Conservation (phyloP, 495 filamentous ascomycete genomes). For the Penicillium flavigenum region DNA sequence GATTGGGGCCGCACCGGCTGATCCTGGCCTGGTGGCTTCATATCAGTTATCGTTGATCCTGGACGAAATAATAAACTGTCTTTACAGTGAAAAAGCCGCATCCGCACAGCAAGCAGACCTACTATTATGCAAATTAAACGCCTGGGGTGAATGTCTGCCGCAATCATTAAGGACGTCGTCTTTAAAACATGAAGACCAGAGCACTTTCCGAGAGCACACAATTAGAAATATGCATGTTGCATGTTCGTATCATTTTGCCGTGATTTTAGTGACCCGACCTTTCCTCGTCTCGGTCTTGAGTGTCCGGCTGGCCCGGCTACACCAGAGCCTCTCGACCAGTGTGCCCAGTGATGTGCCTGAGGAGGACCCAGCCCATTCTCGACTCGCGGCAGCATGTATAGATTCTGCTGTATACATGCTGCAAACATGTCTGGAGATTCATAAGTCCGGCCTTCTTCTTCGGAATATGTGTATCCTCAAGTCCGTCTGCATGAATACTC, state of each 20-base stretch:
- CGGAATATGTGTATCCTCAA: constrained; percentile 43
- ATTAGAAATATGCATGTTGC: constrained; percentile 43
- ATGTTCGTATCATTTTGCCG: constrained; percentile 45
- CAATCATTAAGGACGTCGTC: constrained; percentile 27
- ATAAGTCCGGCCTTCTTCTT: constrained; percentile 33
- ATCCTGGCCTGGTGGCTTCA: constrained; percentile 33
- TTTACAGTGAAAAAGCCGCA: constrained; percentile 36
- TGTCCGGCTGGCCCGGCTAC: constrained; percentile 36
- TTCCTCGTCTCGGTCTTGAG: constrained; percentile 41
- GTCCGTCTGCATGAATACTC: constrained; percentile 12
- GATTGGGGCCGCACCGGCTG: constrained; percentile 3
- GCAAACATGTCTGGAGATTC: constrained; percentile 40
- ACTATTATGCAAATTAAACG: constrained; percentile 35
- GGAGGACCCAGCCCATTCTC: constrained; percentile 38
- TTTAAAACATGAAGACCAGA: constrained; percentile 19
- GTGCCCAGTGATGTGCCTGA: constrained; percentile 8
- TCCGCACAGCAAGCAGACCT: constrained; percentile 36
- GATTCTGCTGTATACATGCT: constrained; percentile 46
- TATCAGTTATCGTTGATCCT: constrained; percentile 37
- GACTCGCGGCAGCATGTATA: constrained; percentile 37
- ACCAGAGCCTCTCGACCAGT: constrained; percentile 25
- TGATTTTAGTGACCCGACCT: constrained; percentile 43
- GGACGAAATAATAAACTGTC: constrained; percentile 34
- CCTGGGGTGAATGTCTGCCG: constrained; percentile 38
- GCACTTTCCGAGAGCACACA: constrained; percentile 29